Base-by-base conservation (phyloP, 768 basidiomycete genomes). In the Mrakia frigida region DNA sequence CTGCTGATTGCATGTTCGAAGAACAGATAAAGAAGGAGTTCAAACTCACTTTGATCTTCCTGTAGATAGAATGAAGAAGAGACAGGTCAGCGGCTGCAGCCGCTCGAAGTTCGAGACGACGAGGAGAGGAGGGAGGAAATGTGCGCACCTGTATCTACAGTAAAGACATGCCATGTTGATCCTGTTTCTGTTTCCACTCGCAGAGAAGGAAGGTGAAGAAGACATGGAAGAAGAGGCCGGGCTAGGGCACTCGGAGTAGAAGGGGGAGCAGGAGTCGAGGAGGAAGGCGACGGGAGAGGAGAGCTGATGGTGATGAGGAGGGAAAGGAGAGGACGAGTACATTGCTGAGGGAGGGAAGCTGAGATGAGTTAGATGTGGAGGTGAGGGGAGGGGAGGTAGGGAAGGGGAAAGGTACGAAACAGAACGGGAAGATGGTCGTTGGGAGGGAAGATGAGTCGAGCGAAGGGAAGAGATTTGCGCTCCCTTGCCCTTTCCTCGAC, bases 131-230 rank as follows among this genome's bases (percentile, higher is more conserved):
- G 39, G 25, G 18, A n/a, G 25, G 35, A 13, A 71, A 77, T n/a
- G n/a, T n/a, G n/a, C 81, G 79, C 61, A 82, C 81, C 81, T 56
- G 70, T 82, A 81, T 70, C 81, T 70, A 67, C 81, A 82, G 74
- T 82, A 82, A 28, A 80, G 79, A 68, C 81, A 82, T 4, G 81
- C 81, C 81, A 82, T 81, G 43, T 80, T 79, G 50, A 80, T 81
- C 14, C 81, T 35, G 65, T 68, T 68, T 35, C 65, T 35, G 39
- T 21, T 39, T n/a, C 37, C 65, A 68, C 35, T 39, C 37, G 65
- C 3, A 41, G 65, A 68, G 21, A 39, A 37, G 13, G 63, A 67
- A 14, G 63, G 35, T 11, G 63, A 39, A 16, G 61, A 63, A 28
- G 63, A 67, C 33, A 67, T 67, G 9, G 63, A 39, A 6, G 63